Evolutionary conservation across 1,139 yeast genomes (phyloP).

Genomic region (Geotrichum klebahnii): DNA sequence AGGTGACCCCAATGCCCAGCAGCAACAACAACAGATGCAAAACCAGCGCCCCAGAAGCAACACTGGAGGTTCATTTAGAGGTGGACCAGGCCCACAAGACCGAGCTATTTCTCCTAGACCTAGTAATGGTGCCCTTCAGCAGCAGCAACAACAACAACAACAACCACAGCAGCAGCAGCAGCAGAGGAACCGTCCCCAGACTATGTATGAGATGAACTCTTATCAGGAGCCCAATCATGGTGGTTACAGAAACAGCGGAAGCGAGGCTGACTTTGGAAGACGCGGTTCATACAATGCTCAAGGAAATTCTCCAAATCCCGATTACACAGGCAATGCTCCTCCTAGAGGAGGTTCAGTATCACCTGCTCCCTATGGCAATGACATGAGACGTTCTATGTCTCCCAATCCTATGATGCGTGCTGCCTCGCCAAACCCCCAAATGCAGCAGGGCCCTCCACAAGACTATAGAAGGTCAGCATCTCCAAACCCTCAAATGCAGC

Average conservation of each 20-base stretch:
- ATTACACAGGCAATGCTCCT: neutral
- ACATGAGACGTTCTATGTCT: constrained; percentile 12
- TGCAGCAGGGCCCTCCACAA: constrained; percentile 15
- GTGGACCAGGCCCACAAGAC: neutral
- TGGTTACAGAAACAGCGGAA: constrained; percentile 1
- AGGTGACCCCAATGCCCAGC: constrained; percentile 1
- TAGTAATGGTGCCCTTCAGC: constrained; percentile 5
- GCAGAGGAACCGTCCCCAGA: constrained; percentile 8
- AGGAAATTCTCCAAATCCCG: constrained; percentile 14
- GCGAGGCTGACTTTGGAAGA: constrained; percentile 9
- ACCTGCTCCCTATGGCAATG: constrained; percentile 13
- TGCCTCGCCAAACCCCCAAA: constrained; percentile 21
- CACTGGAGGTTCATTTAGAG: constrained; percentile 14
- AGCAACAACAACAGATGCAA: constrained; percentile 15
- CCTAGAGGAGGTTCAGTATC: constrained; percentile 7
- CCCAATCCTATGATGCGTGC: constrained; percentile 20
- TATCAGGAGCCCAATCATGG: constrained; percentile 11
- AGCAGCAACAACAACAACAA: constrained; percentile 11
- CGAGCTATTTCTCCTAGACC: constrained; percentile 11
- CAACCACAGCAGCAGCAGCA: too few species aligned
- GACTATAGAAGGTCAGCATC: constrained; percentile 22
- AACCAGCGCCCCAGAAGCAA: constrained; percentile 8
- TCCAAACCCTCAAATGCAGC: constrained; percentile 19
- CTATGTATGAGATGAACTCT: constrained; percentile 18
- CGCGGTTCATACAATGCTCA: constrained; percentile 8